Conservation (phyloP, 1,284 basidiomycete species). For the Chalciporus sp. region DNA sequence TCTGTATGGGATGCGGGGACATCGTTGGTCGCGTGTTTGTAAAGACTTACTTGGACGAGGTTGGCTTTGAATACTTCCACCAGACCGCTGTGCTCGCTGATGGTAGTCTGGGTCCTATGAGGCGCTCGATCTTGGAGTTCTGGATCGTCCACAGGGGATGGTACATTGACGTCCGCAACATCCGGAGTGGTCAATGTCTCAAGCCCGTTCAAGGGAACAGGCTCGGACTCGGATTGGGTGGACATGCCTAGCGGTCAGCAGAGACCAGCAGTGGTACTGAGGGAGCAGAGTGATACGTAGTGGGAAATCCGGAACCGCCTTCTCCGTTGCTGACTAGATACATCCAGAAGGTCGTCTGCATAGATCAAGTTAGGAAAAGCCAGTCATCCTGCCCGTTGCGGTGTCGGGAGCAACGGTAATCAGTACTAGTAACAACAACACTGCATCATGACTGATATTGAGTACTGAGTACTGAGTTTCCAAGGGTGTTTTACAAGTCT, state of each 20-base stretch:
- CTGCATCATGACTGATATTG: too few species aligned
- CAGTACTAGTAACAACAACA: too few species aligned
- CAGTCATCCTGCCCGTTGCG: too few species aligned
- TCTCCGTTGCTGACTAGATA: too few species aligned
- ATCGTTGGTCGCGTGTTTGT: slow-evolving; percentile 41
- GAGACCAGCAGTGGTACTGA: too few species aligned
- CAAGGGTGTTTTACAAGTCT: neutral
- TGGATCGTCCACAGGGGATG: neutral
- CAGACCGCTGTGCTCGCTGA: slow-evolving; percentile 4
- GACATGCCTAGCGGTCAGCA: slow-evolving; percentile 11
- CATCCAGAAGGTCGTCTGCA: too few species aligned
- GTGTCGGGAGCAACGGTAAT: too few species aligned
- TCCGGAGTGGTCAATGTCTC: neutral
- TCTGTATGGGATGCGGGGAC: slow-evolving; percentile 61
- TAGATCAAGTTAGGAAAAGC: too few species aligned
- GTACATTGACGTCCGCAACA: neutral
- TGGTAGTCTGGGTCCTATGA: slow-evolving; percentile 4
- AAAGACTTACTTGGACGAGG: slow-evolving; percentile 52
- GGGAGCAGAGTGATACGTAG: too few species aligned
- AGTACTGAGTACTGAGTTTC: too few species aligned
- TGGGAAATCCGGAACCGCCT: too few species aligned
- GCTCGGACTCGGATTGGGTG: neutral
- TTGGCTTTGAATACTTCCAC: slow-evolving; percentile 54
- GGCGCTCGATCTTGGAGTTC: neutral
- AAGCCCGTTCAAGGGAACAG: neutral